phyloP scores from a whole-genome alignment of 1,284 basidiomycete species.

The Pulchroboletus neoregius region DNA sequence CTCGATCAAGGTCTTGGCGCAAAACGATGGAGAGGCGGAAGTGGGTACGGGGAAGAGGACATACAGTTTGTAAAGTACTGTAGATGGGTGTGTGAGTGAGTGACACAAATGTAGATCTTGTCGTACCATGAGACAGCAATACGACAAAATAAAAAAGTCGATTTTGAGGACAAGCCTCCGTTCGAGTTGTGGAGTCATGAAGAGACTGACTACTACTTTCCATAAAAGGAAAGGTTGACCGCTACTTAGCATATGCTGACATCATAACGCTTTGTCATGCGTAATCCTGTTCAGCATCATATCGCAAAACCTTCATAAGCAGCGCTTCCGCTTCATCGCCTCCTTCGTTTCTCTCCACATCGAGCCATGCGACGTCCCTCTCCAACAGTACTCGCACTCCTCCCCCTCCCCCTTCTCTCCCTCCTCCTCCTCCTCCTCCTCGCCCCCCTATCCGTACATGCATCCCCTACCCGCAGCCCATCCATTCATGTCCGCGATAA shows the following conservation, averaged over 20 bases:
- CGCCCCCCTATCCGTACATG: constrained; percentile 17
- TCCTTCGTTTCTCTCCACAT: no score
- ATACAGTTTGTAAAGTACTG: constrained; percentile 66
- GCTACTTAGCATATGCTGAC: constrained; percentile 29
- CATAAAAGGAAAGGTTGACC: constrained; percentile 30
- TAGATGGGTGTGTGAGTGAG: background rate
- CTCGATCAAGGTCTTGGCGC: constrained; percentile 56
- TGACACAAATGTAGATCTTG: background rate
- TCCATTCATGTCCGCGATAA: constrained; percentile 29
- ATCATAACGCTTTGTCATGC: constrained; percentile 7
- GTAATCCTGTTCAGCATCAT: background rate
- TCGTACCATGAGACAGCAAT: constrained; percentile 65
- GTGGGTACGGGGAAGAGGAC: constrained; percentile 13
- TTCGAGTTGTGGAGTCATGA: constrained; percentile 24
- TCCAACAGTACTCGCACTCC: background rate
- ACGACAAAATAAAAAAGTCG: constrained; percentile 59
- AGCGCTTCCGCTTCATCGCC: background rate
- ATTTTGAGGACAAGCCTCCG: constrained; percentile 41
- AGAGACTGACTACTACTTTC: constrained; percentile 15
- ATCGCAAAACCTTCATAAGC: constrained; percentile 16
- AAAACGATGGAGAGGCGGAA: background rate
- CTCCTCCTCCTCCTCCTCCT: constrained; percentile 9
- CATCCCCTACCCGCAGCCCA: constrained; percentile 11
- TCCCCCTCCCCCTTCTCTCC: background rate
- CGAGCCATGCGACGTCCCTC: constrained; percentile 12